These are phyloP conservation scores for Xylaria sp. DNA, from an alignment of 2,329 filamentous ascomycete species.

Conservation along the genomic window DNA sequence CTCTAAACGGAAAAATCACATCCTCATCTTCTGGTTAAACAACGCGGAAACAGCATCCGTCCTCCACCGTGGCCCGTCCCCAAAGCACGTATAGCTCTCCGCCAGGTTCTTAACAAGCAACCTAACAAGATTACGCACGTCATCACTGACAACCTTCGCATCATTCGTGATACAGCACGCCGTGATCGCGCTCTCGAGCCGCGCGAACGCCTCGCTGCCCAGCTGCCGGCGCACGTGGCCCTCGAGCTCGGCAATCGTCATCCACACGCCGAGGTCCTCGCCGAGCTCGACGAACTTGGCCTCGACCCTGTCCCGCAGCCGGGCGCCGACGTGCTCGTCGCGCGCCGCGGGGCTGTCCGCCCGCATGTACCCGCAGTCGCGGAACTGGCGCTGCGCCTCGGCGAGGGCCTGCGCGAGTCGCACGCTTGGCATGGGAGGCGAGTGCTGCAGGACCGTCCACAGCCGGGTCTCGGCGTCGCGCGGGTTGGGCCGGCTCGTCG, in stretches of 20 bases:
- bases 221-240: constrained; percentile 38
- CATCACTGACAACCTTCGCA: neutral
- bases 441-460: constrained; percentile 37
- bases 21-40: constrained; percentile 24
- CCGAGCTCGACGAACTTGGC: constrained; percentile 35
- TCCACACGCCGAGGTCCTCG: constrained; percentile 37
- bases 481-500: constrained; percentile 18
- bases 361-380: constrained; percentile 37
- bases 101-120: constrained; percentile 40
- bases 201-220: constrained; percentile 35
- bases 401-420: constrained; percentile 41
- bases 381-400: constrained; percentile 42
- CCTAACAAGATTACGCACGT: constrained; percentile 25
- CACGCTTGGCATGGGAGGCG: constrained; percentile 36
- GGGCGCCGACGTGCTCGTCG: constrained; percentile 20
- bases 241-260: constrained; percentile 41
- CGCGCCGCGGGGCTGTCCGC: constrained; percentile 33
- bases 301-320: constrained; percentile 34
- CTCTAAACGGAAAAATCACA: neutral
- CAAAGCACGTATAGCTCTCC: constrained; percentile 45
- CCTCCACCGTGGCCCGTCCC: constrained; percentile 47
- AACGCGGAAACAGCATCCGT: constrained; percentile 35
- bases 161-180: neutral
- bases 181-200: constrained; percentile 30
- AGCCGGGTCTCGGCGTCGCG: constrained; percentile 32